These are phyloP conservation scores for Conticribra weissflogii DNA, from an alignment of 108 stramenopile genomes.

Conservation along the genomic window DNA sequence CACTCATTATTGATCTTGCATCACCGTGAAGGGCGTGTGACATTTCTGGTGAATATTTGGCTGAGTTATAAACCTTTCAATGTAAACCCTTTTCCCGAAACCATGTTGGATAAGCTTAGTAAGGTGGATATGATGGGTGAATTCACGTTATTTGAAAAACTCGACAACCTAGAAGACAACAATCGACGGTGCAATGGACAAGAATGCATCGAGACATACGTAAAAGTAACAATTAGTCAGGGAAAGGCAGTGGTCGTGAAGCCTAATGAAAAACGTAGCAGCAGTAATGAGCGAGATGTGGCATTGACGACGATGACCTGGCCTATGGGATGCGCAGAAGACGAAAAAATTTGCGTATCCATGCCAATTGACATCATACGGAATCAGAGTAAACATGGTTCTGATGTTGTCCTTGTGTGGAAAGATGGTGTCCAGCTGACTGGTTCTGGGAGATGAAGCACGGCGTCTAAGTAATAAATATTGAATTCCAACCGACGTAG, in stretches of 20 bases:
- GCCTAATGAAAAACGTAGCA: background rate
- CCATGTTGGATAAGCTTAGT: constrained; percentile 38
- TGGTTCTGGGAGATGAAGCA: too few relatives aligned
- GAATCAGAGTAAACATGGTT: background rate
- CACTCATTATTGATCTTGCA: too few relatives aligned
- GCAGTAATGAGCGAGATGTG: background rate
- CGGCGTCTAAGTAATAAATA: too few relatives aligned
- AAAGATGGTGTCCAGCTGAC: background rate
- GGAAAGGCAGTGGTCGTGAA: background rate
- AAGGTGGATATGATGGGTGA: constrained; percentile 29
- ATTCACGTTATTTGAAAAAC: constrained; percentile 15
- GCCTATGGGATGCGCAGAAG: constrained; percentile 68
- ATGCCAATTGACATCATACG: constrained; percentile 55
- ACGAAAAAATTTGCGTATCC: constrained; percentile 49
- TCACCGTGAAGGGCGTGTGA: constrained; percentile 30
- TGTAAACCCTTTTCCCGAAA: constrained; percentile 41
- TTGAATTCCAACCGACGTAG: too few relatives aligned
- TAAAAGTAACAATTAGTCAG: background rate
- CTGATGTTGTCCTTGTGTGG: constrained; percentile 13
- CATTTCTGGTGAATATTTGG: constrained; percentile 51
- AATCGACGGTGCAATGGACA: background rate
- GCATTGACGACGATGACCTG: constrained; percentile 35
- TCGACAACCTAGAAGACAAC: background rate
- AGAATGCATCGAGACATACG: background rate
- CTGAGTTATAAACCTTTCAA: constrained; percentile 40